Evolutionary conservation across 768 basidiomycete species (phyloP), one percentile per base, ranked within the genome.

Genomic region (Rhizopogon vinicolor): DNA sequence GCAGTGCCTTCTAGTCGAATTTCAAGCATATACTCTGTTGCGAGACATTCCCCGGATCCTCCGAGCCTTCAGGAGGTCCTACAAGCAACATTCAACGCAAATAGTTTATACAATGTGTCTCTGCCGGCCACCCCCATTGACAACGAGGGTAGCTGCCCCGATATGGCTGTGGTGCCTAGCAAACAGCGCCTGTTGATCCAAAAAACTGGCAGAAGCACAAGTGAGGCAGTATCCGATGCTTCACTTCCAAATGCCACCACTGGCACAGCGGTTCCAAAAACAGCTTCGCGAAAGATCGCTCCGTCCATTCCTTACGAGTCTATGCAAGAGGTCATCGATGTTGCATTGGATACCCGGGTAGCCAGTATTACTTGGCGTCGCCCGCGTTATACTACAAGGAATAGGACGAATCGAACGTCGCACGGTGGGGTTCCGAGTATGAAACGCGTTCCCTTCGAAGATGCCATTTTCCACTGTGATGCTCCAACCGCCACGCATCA

Each of bases 261-360:
- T 37, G 35, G 35, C 13, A 37, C 33, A 35, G 19, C 33, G 7
- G 19, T 49, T 37, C 46, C 19, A 22, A 35, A 14, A 10, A 25
- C 14, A 19, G 31, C 28, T 33, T 13, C 14, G 10, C 31, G 16
- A 37, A 53, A 51, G 19, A 31, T 18, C 4, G 41, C 19, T 4
- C 25, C 25, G 5, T 7, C 44, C 6, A 35, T 53, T 22, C 31
- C 13, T 7, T 53, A 53, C 25, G 52, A 53, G 14, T 35, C 52
- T 31, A 4, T n/a, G 22, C 52, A 48, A 45, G 29, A 13, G 5
- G 14, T 35, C 14, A 37, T 53, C 22, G 45, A 53, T 51, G 45
- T 45, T 46, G 45, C 52, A 33, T 33, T 53, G 31, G 52, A 35
- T 18, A 53, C 52, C n/a, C 52, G 45, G 31, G 45, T 51, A 33